phyloP scores from a whole-genome alignment of 2,329 filamentous ascomycete species.

The Fusarium tjaetaba region DNA sequence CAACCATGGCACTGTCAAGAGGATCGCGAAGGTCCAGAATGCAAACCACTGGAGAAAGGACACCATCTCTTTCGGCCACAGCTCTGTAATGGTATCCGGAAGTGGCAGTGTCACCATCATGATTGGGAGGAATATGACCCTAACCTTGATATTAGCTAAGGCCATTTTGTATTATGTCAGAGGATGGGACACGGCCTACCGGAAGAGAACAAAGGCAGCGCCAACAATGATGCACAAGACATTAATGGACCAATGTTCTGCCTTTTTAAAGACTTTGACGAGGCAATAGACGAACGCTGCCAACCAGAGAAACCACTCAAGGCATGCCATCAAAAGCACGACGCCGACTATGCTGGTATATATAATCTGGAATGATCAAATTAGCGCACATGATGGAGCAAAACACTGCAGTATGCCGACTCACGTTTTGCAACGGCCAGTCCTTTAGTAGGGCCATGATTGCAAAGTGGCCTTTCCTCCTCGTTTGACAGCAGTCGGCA shows the following conservation, averaged over 20 bases:
- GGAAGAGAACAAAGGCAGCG: slow-evolving; percentile 75
- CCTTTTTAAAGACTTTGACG: slow-evolving; percentile 87
- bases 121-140: slow-evolving; percentile 86
- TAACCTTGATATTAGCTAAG: slow-evolving; percentile 47
- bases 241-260: slow-evolving; percentile 85
- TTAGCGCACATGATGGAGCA: neutral
- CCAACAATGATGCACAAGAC: slow-evolving; percentile 81
- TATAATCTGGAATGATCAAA: slow-evolving; percentile 70
- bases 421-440: slow-evolving; percentile 62
- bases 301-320: slow-evolving; percentile 96
- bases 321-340: slow-evolving; percentile 82
- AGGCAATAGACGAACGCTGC: slow-evolving; percentile 94
- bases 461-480: neutral
- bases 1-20: slow-evolving; percentile 89
- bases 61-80: slow-evolving; percentile 78
- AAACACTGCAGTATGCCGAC: slow-evolving; percentile 15
- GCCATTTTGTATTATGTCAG: neutral
- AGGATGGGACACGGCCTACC: slow-evolving; percentile 61
- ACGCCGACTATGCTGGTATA: slow-evolving; percentile 84
- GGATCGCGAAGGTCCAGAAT: slow-evolving; percentile 89
- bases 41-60: slow-evolving; percentile 89
- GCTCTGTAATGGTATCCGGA: slow-evolving; percentile 73
- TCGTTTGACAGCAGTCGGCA: neutral
- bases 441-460: slow-evolving; percentile 56
- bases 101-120: slow-evolving; percentile 94